Evolutionary conservation across 495 filamentous ascomycete species (phyloP).

Genomic region (Opeltia flavorubescens): DNA sequence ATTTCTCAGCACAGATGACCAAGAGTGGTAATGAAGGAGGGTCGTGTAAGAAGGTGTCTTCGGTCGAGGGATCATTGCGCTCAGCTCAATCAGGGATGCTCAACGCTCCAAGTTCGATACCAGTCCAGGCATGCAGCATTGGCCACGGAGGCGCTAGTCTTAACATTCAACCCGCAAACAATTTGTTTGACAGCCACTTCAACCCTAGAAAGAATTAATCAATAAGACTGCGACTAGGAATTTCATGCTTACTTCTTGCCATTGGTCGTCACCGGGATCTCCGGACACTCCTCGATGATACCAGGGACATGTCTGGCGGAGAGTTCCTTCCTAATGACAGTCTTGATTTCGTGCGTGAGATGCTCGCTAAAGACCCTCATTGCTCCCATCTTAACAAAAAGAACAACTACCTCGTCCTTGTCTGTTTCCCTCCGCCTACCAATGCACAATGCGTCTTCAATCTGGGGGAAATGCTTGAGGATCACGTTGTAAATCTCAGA

Average conservation of each 20-base stretch:
- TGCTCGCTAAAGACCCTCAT: conserved; percentile 31
- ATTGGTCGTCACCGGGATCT: conserved; percentile 80
- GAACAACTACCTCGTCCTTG: conserved; percentile 67
- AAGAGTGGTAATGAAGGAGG: not conserved
- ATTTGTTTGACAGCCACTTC: conserved; percentile 92
- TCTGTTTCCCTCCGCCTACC: conserved; percentile 61
- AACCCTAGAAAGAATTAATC: conserved; percentile 33
- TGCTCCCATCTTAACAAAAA: conserved; percentile 64
- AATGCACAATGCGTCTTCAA: conserved; percentile 77
- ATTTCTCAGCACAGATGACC: not conserved
- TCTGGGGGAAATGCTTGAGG: conserved; percentile 57
- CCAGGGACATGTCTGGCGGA: conserved; percentile 78
- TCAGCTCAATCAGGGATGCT: conserved; percentile 18
- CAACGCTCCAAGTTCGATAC: conserved; percentile 59
- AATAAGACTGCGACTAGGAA: not conserved
- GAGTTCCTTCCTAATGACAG: conserved; percentile 53
- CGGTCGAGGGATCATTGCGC: not conserved
- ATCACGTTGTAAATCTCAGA: conserved; percentile 92
- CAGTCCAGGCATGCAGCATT: conserved; percentile 74
- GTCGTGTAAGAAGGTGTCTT: not conserved
- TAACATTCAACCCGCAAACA: conserved; percentile 70
- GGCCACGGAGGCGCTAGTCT: conserved; percentile 73
- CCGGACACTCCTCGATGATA: conserved; percentile 60
- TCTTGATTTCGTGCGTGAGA: conserved; percentile 45
- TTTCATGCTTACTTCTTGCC: conserved; percentile 59